phyloP scores from a whole-genome alignment of 2,329 filamentous ascomycete species.

The Trichophyton equinum region DNA sequence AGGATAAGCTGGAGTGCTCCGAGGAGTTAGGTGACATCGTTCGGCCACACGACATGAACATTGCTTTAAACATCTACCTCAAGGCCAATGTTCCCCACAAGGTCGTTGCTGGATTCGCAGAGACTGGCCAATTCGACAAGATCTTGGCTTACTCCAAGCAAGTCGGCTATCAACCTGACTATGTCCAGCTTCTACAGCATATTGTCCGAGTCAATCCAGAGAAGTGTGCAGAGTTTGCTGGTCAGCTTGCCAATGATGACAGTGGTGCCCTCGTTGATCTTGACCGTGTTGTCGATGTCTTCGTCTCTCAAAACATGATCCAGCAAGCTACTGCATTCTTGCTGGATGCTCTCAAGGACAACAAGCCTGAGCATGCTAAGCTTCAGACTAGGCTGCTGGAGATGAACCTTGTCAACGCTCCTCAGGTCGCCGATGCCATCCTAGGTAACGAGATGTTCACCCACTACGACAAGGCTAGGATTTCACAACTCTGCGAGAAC shows the following conservation, averaged over 20 bases:
- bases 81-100: slow-evolving; percentile 85
- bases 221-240: slow-evolving; percentile 88
- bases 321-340: slow-evolving; percentile 98
- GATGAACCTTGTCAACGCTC: slow-evolving; percentile 95
- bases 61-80: slow-evolving; percentile 80
- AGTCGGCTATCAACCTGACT: slow-evolving; percentile 86
- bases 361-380: slow-evolving; percentile 83
- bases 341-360: slow-evolving; percentile 86
- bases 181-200: slow-evolving; percentile 80
- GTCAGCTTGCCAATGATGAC: slow-evolving; percentile 80
- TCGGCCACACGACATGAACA: slow-evolving; percentile 72
- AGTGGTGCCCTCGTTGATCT: slow-evolving; percentile 79
- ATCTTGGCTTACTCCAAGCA: slow-evolving; percentile 84
- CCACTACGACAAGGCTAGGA: slow-evolving; percentile 81
- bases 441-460: slow-evolving; percentile 98
- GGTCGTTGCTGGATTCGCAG: slow-evolving; percentile 86
- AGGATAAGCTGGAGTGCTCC: slow-evolving; percentile 90
- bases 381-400: slow-evolving; percentile 90
- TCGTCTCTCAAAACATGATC: slow-evolving; percentile 95
- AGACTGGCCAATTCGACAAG: slow-evolving; percentile 93
- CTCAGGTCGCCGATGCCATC: slow-evolving; percentile 95
- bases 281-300: slow-evolving; percentile 90
- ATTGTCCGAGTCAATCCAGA: slow-evolving; percentile 85
- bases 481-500: slow-evolving; percentile 85
- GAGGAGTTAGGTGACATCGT: slow-evolving; percentile 94